These are phyloP conservation scores for Trichoderma simmonsii DNA, from an alignment of 2,329 filamentous ascomycete species.

Conservation along the genomic window DNA sequence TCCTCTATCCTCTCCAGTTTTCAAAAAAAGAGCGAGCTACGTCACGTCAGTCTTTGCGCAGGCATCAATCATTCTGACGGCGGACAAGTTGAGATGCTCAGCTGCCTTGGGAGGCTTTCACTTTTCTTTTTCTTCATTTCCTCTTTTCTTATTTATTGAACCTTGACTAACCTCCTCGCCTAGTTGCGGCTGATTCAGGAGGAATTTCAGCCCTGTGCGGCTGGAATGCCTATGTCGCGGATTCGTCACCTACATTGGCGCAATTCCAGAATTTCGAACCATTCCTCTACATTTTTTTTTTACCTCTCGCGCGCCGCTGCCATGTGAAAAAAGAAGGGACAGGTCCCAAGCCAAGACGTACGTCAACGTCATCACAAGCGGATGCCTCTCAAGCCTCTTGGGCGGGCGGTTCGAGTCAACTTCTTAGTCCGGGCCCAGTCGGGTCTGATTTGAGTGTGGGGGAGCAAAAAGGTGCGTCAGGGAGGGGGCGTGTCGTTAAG, in stretches of 20 bases:
- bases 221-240: neutral
- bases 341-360: neutral
- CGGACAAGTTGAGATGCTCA: neutral
- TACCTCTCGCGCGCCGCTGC: neutral
- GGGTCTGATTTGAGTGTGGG: constrained; percentile 13
- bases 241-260: neutral
- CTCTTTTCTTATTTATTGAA: neutral
- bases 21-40: neutral
- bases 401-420: constrained; percentile 10
- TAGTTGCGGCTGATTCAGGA: constrained; percentile 1
- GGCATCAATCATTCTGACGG: neutral
- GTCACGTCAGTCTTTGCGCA: neutral
- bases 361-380: constrained; percentile 17
- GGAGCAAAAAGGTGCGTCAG: neutral
- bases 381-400: constrained; percentile 15
- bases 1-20: neutral
- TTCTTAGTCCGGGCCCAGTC: neutral
- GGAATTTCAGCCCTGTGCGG: constrained; percentile 9
- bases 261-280: neutral
- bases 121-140: neutral
- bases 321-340: constrained; percentile 8
- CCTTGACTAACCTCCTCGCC: neutral
- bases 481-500: constrained; percentile 4
- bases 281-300: neutral
- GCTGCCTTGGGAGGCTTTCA: neutral